Base-by-base conservation (phyloP, 2,329 filamentous ascomycete genomes). In the Penicillium sp. region DNA sequence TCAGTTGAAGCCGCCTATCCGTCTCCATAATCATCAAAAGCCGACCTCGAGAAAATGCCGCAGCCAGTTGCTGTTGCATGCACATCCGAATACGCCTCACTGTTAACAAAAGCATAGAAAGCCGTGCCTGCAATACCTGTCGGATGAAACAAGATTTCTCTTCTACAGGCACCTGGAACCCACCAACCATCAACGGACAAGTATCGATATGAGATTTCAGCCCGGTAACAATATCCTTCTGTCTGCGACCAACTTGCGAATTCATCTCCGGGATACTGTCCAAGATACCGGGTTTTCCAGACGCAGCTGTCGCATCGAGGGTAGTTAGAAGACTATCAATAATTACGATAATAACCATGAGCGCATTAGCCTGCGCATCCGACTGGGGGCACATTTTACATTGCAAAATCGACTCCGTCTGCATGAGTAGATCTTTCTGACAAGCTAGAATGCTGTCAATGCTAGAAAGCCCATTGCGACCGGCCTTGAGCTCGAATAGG, bases 21-120 rank as follows among this genome's bases (percentile, higher is more conserved):
- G 64, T 70, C 43, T 68, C 68, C 52, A 62, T 62, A 18, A 68
- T 67, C 66, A 71, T 67, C 4, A 61, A 46, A 30, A 67, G 27
- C 23, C 60, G 58, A 8, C 66, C 67, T 2, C 51, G 46, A 3
- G 64, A 60, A 3, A 59, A 54, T 0, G 60, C 58, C 2, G 50
- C 46, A 2, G 56, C 42, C 23, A 64, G 34, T 20, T 60, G 50
- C 29, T 67, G 59, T 40, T 68, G 64, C 39, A 61, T 63, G 32
- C 60, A 67, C 3, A 52, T 40, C 10, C 59, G 56, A 33, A 71
- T 69, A 0, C 60, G 60, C 7, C 62, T 60, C 26, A 70, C 57
- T 1, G 58, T 62, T 15, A 56, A 43, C 13, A 66, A 51, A 48
- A 71, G 48, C n/a, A 59, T 62, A n/a, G 59, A 64, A n/a, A 71